Evolutionary conservation across 2,329 filamentous ascomycete species (phyloP).

Genomic region (Juglanconis juglandina): DNA sequence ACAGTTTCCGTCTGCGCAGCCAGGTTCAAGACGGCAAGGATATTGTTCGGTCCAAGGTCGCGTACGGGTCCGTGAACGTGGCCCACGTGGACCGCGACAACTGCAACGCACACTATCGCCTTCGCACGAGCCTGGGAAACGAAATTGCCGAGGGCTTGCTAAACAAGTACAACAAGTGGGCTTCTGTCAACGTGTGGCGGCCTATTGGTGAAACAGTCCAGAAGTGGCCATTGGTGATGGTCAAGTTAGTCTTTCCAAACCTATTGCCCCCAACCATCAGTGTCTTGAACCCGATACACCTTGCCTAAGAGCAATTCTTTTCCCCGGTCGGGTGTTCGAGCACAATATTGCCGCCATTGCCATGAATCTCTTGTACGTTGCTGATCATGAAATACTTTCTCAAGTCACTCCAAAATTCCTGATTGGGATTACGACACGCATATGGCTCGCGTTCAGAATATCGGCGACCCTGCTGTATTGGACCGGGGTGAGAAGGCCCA

Average conservation of each 20-base stretch:
- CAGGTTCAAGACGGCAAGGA: not conserved
- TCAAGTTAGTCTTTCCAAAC: slow-evolving; percentile 15
- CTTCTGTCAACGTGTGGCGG: slow-evolving; percentile 28
- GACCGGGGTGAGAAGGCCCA: not conserved
- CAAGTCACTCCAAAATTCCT: slow-evolving; percentile 1
- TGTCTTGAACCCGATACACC: not conserved
- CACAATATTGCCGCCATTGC: too few relatives aligned
- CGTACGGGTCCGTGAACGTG: not conserved
- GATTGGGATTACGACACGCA: slow-evolving; percentile 26
- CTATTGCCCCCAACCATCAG: slow-evolving; percentile 10
- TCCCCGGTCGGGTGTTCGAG: too few relatives aligned
- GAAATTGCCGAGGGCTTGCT: slow-evolving; percentile 25
- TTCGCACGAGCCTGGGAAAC: not conserved
- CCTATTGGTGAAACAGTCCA: slow-evolving; percentile 25
- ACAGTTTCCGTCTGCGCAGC: not conserved
- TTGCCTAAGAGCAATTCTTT: too few relatives aligned
- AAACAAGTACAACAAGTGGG: slow-evolving; percentile 23
- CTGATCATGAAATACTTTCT: too few relatives aligned
- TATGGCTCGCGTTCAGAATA: slow-evolving; percentile 24
- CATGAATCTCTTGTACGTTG: too few relatives aligned
- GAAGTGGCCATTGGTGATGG: slow-evolving; percentile 28
- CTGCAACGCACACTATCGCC: not conserved
- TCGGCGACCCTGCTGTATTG: slow-evolving; percentile 23
- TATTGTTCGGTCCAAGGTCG: not conserved
- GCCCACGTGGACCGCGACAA: not conserved